Conservation (phyloP, 2,329 filamentous ascomycete species). For the Escovopsis weberi region DNA sequence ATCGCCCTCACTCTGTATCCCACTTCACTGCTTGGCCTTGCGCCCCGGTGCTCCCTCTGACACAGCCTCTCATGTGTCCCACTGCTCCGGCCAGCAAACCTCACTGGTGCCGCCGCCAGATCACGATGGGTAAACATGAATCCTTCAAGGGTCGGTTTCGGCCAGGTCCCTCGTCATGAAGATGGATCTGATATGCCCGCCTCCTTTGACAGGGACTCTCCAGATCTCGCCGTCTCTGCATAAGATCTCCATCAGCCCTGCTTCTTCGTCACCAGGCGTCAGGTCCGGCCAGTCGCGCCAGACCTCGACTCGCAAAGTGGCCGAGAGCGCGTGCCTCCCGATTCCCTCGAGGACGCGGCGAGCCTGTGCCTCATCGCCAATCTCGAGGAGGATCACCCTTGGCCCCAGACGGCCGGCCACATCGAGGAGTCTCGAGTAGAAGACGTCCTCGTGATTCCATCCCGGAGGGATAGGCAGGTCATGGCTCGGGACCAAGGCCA, state of each 20-base stretch:
- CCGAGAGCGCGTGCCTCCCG: constrained; percentile 12
- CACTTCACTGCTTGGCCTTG: too few relatives aligned
- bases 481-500: constrained; percentile 53
- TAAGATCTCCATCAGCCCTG: constrained; percentile 10
- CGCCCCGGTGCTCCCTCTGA: too few relatives aligned
- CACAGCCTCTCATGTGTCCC: too few relatives aligned
- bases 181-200: constrained; percentile 33
- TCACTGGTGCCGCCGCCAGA: too few relatives aligned
- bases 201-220: constrained; percentile 27
- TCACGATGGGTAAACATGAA: too few relatives aligned
- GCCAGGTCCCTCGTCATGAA: constrained; percentile 5
- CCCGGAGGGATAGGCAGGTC: constrained; percentile 14
- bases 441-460: constrained; percentile 35
- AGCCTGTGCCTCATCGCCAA: constrained; percentile 57
- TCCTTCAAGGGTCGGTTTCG: too few relatives aligned
- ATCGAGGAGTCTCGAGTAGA: constrained; percentile 52
- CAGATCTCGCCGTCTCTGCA: constrained; percentile 4
- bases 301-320: constrained; percentile 38
- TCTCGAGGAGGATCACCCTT: constrained; percentile 50
- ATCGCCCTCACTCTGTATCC: too few relatives aligned
- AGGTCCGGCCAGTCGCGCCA: constrained; percentile 56
- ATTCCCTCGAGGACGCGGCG: constrained; percentile 42
- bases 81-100: too few relatives aligned
- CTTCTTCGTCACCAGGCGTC: constrained; percentile 15
- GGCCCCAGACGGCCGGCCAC: constrained; percentile 36